Conservation (phyloP, 1,139 yeast genomes). For the Diutina sp. region DNA sequence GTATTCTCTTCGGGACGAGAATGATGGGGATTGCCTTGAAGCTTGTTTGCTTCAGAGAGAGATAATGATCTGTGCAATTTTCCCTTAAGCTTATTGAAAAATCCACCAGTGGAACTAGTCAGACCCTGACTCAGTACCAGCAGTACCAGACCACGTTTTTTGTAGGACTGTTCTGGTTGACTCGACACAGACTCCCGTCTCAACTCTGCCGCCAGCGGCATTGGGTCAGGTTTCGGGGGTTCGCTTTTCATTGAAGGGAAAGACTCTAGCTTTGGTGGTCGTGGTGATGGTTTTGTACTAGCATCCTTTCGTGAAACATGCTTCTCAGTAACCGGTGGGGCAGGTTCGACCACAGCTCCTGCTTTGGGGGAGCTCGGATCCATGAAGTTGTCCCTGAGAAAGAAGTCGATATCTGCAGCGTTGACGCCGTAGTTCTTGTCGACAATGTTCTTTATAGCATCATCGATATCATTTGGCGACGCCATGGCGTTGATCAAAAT, state of each 20-base stretch:
- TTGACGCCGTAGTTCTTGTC: not conserved
- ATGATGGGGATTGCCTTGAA: not conserved
- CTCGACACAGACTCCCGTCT: not conserved
- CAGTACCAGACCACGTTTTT: not conserved
- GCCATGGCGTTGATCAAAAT: not conserved
- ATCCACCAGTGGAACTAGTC: constrained; percentile 14
- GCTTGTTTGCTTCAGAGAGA: not conserved
- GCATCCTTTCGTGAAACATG: not conserved
- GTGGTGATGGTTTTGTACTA: not conserved
- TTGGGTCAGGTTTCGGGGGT: not conserved
- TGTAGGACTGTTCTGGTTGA: not conserved
- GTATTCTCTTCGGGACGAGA: not conserved
- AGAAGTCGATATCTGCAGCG: not conserved
- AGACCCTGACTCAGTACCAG: constrained; percentile 6
- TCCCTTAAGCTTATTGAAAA: constrained; percentile 25
- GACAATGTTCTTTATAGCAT: not conserved
- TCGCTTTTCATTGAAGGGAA: not conserved
- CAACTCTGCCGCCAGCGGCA: not conserved
- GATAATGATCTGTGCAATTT: constrained; percentile 11
- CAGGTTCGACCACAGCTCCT: not conserved
- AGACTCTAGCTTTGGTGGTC: not conserved
- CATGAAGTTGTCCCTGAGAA: not conserved
- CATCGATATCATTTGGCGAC: not conserved
- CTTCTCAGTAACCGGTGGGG: not conserved
- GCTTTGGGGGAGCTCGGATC: not conserved